These are phyloP conservation scores for Yamagishiella unicocca DNA, from an alignment of 139 green algal species.

Conservation along the genomic window DNA sequence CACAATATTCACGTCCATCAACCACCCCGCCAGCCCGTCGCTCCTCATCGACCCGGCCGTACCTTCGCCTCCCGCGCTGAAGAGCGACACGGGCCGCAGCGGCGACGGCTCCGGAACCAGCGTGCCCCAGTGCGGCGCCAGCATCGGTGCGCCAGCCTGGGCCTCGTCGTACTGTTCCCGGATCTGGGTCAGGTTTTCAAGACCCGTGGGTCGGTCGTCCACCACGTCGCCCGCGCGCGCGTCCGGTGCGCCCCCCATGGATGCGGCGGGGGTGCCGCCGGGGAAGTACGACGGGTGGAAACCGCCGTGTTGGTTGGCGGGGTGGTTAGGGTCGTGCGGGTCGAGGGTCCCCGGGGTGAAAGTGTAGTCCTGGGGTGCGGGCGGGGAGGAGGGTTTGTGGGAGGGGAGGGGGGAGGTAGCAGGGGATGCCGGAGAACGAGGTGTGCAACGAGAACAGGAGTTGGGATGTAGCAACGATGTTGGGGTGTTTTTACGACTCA, in stretches of 20 bases:
- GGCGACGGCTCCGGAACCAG: slow-evolving; percentile 24
- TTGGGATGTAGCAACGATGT: no score
- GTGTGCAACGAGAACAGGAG: no score
- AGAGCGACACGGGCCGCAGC: slow-evolving; percentile 35
- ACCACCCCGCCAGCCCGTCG: no score
- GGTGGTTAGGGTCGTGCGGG: slow-evolving; percentile 25
- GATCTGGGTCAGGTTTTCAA: not conserved
- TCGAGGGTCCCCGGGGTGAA: slow-evolving; percentile 8
- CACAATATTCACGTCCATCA: no score
- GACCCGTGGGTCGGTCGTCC: slow-evolving; percentile 31
- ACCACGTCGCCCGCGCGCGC: not conserved
- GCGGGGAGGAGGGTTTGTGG: not conserved
- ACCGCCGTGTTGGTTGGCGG: not conserved
- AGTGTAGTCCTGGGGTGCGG: slow-evolving; percentile 27
- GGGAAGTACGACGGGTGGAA: slow-evolving; percentile 5
- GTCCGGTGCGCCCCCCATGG: not conserved
- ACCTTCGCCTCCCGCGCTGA: slow-evolving; percentile 17
- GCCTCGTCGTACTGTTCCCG: slow-evolving; percentile 26
- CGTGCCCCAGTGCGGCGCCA: not conserved
- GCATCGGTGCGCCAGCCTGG: not conserved
- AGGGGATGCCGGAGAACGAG: no score
- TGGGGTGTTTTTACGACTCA: no score
- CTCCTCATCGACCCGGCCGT: no score
- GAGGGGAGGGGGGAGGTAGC: not conserved
- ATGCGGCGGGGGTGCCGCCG: not conserved